A percentile compares a stretch with the other conserved stretches of the same genome.
phyloP scores from a whole-genome alignment of 306 rosid species.

The Malus asiatica region DNA sequence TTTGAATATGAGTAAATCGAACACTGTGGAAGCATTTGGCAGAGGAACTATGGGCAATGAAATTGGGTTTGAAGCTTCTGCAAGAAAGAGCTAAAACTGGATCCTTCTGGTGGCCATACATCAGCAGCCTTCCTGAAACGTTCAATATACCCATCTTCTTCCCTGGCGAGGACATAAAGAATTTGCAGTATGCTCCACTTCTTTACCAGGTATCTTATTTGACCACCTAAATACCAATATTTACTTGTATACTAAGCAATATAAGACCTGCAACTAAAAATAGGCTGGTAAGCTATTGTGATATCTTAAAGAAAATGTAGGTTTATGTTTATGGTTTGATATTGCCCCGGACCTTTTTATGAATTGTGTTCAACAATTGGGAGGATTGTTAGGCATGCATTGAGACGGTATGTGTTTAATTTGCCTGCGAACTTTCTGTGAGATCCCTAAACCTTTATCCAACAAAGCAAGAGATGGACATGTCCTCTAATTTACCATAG shows the following conservation, averaged over 20 bases:
- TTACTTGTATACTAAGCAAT: neutral
- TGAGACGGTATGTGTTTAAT: too few relatives aligned
- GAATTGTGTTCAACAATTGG: neutral
- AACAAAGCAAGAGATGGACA: too few relatives aligned
- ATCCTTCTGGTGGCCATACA: conserved; percentile 95
- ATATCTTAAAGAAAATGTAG: neutral
- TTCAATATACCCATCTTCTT: conserved; percentile 77
- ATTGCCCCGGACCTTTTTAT: neutral
- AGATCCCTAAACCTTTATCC: too few relatives aligned
- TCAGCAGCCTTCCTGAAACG: conserved; percentile 78
- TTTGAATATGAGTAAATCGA: conserved; percentile 72
- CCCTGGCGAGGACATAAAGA: conserved; percentile 75
- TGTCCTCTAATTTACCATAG: too few relatives aligned
- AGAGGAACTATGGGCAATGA: conserved; percentile 99
- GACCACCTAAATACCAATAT: neutral
- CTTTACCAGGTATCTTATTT: conserved; percentile 65
- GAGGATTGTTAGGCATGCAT: neutral
- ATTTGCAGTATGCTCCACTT: conserved; percentile 94
- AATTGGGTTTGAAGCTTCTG: conserved; percentile 91
- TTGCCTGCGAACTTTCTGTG: too few relatives aligned
- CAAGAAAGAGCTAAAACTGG: conserved; percentile 88
- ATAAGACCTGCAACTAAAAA: neutral
- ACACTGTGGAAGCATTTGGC: conserved; percentile 88
- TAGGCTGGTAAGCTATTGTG: neutral
- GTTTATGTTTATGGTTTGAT: neutral